Percentiles rank a stretch among this genome's conserved stretches.
These are phyloP conservation scores for Xerocomellus intermedius DNA, from an alignment of 768 basidiomycete species.

Conservation along the genomic window DNA sequence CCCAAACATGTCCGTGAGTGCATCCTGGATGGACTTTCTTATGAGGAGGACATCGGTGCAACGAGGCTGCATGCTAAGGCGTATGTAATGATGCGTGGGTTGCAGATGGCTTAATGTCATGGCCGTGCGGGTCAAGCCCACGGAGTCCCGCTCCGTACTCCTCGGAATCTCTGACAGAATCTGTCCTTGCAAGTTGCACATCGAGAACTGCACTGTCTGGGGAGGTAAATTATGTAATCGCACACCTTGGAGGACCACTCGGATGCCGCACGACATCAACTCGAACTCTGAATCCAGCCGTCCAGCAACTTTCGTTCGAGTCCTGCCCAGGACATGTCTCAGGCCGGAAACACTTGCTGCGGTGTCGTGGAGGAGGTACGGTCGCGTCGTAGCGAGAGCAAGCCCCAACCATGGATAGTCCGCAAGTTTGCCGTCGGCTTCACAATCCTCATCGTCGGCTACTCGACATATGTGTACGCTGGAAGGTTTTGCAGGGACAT, in stretches of 20 bases:
- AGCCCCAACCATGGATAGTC: constrained; percentile 70
- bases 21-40: constrained; percentile 55
- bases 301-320: background rate
- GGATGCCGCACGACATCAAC: constrained; percentile 14
- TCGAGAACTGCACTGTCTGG: no score
- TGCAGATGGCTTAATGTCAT: constrained; percentile 21
- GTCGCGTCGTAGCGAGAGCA: constrained; percentile 38
- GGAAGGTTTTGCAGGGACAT: constrained; percentile 69
- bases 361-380: constrained; percentile 54
- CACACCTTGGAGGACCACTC: constrained; percentile 1
- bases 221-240: constrained; percentile 22
- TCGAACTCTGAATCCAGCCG: constrained; percentile 1
- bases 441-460: constrained; percentile 58
- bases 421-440: constrained; percentile 67
- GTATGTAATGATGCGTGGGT: constrained; percentile 26
- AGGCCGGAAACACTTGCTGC: constrained; percentile 36
- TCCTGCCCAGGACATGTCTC: constrained; percentile 13
- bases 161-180: background rate
- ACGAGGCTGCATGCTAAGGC: constrained; percentile 22
- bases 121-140: background rate
- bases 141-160: background rate
- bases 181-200: background rate
- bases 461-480: constrained; percentile 76
- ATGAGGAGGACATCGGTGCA: constrained; percentile 44
- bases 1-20: constrained; percentile 55